These are phyloP conservation scores for Ophiocordyceps camponoti-leonardi DNA, from an alignment of 2,329 filamentous ascomycete genomes.

Conservation along the genomic window DNA sequence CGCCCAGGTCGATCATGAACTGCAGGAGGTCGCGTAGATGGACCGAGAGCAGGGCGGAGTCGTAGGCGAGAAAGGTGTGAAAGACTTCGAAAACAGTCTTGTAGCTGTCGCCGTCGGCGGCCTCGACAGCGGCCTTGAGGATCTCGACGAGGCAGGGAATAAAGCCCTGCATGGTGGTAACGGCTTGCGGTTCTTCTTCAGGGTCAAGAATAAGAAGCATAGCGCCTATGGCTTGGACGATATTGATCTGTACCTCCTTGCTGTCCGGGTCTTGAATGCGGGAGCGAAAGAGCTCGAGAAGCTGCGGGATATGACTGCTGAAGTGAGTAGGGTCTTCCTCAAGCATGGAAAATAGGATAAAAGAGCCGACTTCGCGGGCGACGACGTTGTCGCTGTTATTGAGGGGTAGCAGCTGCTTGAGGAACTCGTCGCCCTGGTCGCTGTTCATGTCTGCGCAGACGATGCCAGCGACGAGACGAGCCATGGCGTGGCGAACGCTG, in stretches of 20 bases:
- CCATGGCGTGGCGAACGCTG: slow-evolving; percentile 69
- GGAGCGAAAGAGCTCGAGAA: slow-evolving; percentile 69
- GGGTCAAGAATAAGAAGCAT: slow-evolving; percentile 76
- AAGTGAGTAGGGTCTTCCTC: slow-evolving; percentile 79
- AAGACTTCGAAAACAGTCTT: slow-evolving; percentile 92
- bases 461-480: slow-evolving; percentile 74
- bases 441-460: slow-evolving; percentile 61
- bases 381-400: slow-evolving; percentile 56
- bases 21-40: slow-evolving; percentile 82
- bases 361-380: slow-evolving; percentile 80
- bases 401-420: slow-evolving; percentile 63
- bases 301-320: slow-evolving; percentile 58
- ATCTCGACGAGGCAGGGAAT: slow-evolving; percentile 81
- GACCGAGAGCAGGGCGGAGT: slow-evolving; percentile 63
- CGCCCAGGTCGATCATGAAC: slow-evolving; percentile 83
- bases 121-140: slow-evolving; percentile 66
- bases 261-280: slow-evolving; percentile 86
- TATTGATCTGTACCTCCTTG: slow-evolving; percentile 85
- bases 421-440: slow-evolving; percentile 69
- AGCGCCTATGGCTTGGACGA: slow-evolving; percentile 75
- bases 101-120: slow-evolving; percentile 69
- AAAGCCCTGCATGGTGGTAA: slow-evolving; percentile 61
- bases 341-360: slow-evolving; percentile 81
- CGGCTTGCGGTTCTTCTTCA: slow-evolving; percentile 61
- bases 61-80: slow-evolving; percentile 84